Evolutionary conservation across 441 rosid genomes (phyloP), one percentile per base, ranked within the genome.

Genomic region (Cnidoscolus chayamansa): DNA sequence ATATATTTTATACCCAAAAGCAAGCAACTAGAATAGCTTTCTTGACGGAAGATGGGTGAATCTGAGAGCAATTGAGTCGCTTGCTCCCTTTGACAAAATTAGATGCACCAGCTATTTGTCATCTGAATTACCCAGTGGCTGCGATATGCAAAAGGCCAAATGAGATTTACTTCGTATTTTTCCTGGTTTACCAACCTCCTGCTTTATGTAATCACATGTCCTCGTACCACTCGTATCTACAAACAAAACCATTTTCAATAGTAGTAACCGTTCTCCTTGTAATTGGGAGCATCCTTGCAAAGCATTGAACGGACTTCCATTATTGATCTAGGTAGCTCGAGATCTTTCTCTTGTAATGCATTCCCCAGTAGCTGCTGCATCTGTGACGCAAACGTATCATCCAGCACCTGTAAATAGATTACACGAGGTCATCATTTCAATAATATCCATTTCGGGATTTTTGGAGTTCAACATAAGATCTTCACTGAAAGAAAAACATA

Each of bases 251-350:
- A 11, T 50, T 47, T 74, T 76, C 72, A 81, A 63, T 78, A 85
- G 65, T 81, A 81, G 72, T 72, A 79, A 79, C 82, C 71, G 19
- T 78, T 88, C 67, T 84, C 88, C 81, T 82, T 67, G 64, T 82
- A 81, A 70, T 84, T 82, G 35, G 83, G 82, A 55, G 87, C 89
- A 78, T 92, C 97, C 81, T 87, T 81, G 75, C 94, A 89, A 5
- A 94, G 90, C 87, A 94, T 89, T 0, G 97, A 91, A 6, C 94
- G 82, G 11, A 90, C 90, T 80, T 94, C 98, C 88, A 86, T 86
- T 78, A 94, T 83, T 0, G 97, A 92, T 66, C 90, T 85, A 0
- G 98, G 97, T 12, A 91, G 90, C 84, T 94, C 97, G 51, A 92
- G 72, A 72, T 90, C 94, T 72, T 87, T 93, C 3, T 80, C 85